A percentile compares a stretch with the other conserved stretches of the same genome.
Conservation (phyloP, 768 basidiomycete species). For the Collybia sp. region DNA sequence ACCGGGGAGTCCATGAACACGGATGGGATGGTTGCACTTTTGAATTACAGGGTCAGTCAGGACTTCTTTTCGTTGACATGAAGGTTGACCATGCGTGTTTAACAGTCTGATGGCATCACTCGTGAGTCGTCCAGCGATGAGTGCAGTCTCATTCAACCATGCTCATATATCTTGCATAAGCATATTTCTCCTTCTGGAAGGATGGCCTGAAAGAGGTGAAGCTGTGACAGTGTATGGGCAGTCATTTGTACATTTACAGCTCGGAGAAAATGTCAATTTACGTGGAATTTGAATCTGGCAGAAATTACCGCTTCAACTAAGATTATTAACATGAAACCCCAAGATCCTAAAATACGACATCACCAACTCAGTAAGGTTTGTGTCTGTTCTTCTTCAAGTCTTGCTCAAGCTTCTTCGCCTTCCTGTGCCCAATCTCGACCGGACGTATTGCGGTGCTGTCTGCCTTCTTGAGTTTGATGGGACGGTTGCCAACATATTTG, state of each 20-base stretch:
- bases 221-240: slow-evolving; percentile 32
- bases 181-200: slow-evolving; percentile 95
- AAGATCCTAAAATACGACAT: too few relatives aligned
- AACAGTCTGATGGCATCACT: slow-evolving; percentile 72
- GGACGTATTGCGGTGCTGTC: slow-evolving; percentile 81
- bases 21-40: slow-evolving; percentile 92
- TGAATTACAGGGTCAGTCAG: slow-evolving; percentile 81
- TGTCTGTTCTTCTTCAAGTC: slow-evolving; percentile 88
- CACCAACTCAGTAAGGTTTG: slow-evolving; percentile 65
- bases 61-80: not conserved
- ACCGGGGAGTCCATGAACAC: slow-evolving; percentile 71
- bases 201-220: slow-evolving; percentile 85
- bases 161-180: slow-evolving; percentile 29
- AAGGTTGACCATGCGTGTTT: slow-evolving; percentile 3
- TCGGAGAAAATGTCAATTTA: not conserved
- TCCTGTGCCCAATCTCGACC: slow-evolving; percentile 90
- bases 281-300: not conserved
- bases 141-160: not conserved
- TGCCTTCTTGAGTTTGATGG: slow-evolving; percentile 95
- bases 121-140: slow-evolving; percentile 43
- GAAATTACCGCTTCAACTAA: too few relatives aligned
- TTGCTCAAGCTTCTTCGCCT: slow-evolving; percentile 87
- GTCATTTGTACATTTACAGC: not conserved
- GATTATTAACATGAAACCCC: too few relatives aligned
- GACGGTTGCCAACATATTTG: slow-evolving; percentile 97